Conservation (phyloP, 495 filamentous ascomycete genomes). For the Neurospora sp. region DNA sequence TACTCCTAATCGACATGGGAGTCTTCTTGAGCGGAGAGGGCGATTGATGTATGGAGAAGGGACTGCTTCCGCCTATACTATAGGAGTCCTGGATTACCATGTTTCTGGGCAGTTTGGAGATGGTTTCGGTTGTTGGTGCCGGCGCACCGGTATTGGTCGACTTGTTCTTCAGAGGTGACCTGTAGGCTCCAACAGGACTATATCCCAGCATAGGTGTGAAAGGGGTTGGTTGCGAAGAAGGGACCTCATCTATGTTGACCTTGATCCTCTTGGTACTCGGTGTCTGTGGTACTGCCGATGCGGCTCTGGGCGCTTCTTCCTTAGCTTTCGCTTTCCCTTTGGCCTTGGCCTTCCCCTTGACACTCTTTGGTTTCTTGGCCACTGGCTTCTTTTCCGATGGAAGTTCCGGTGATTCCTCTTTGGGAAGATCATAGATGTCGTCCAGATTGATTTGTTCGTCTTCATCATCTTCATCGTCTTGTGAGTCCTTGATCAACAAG, state of each 20-base stretch:
- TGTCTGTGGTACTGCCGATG: conserved; percentile 18
- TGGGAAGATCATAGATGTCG: not conserved
- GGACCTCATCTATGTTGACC: conserved; percentile 26
- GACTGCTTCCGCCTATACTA: conserved; percentile 19
- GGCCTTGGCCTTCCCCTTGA: not conserved
- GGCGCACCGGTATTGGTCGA: conserved; percentile 24
- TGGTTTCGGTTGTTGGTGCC: conserved; percentile 16
- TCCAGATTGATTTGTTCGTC: not conserved
- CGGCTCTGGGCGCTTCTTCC: not conserved
- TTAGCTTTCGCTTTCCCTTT: not conserved
- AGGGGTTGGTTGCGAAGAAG: conserved; percentile 28
- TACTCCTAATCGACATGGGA: conserved; percentile 4
- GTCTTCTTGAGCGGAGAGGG: conserved; percentile 3
- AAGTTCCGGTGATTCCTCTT: not conserved
- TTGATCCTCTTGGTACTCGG: conserved; percentile 24
- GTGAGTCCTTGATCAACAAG: conserved; percentile 26
- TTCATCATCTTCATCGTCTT: conserved; percentile 18
- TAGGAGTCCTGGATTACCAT: conserved; percentile 31
- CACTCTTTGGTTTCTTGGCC: conserved; percentile 1
- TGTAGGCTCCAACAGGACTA: conserved; percentile 7
- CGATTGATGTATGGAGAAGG: conserved; percentile 4
- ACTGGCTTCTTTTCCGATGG: not conserved
- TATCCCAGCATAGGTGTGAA: conserved; percentile 28
- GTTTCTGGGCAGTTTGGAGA: conserved; percentile 18
- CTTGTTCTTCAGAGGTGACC: conserved; percentile 29